These are phyloP conservation scores for Ricinus communis DNA, from an alignment of 345 rosid genomes.

Conservation along the genomic window DNA sequence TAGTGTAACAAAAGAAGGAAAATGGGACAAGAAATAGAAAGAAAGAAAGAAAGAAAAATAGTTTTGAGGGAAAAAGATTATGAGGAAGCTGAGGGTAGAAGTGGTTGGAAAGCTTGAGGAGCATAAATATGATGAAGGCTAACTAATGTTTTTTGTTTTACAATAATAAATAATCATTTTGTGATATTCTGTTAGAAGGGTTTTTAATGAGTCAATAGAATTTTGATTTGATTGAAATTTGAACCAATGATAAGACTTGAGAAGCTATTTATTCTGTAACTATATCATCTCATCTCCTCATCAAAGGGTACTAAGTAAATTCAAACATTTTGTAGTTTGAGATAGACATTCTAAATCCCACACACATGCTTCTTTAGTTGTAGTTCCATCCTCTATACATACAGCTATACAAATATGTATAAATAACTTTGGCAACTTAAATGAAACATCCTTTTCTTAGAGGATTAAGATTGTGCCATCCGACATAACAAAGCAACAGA, in stretches of 20 bases:
- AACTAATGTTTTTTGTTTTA: background rate
- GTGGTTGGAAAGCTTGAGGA: background rate
- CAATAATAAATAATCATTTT: background rate
- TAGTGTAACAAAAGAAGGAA: too few relatives aligned
- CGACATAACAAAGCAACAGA: conserved; percentile 1
- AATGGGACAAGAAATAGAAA: background rate
- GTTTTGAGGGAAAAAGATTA: background rate
- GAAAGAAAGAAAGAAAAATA: background rate
- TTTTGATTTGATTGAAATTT: background rate
- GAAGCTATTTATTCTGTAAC: background rate
- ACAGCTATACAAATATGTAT: background rate
- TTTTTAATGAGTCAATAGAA: background rate
- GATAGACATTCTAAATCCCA: too few relatives aligned
- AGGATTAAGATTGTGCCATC: background rate
- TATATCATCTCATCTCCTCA: too few relatives aligned
- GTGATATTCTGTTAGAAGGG: background rate
- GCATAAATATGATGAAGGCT: too few relatives aligned
- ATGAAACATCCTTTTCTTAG: background rate
- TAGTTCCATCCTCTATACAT: too few relatives aligned
- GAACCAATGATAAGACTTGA: background rate
- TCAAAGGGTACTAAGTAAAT: too few relatives aligned
- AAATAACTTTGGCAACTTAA: background rate
- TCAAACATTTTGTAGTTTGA: too few relatives aligned
- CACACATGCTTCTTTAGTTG: too few relatives aligned
- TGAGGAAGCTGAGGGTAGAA: background rate